Evolutionary conservation across 306 rosid species (phyloP), one percentile per base, ranked within the genome.

Genomic region (Ormosia emarginata): DNA sequence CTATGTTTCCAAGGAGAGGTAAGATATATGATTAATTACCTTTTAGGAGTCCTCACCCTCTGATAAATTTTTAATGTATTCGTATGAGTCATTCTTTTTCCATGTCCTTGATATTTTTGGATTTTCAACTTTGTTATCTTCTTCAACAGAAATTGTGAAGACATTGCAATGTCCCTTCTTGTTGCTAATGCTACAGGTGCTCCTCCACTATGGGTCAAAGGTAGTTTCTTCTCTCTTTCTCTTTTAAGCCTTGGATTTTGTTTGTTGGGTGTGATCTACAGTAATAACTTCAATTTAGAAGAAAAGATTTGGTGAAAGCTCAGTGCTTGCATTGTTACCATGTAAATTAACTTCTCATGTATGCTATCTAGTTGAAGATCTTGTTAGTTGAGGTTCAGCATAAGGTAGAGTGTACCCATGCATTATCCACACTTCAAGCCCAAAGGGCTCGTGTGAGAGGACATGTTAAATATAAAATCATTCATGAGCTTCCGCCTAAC

Each of bases 201-300:
- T 85, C 88, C 94, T 74, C 91, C 90, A 18, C 66, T 89, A 76
- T 91, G 92, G 92, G 90, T 91, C 50, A 78, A 87, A 87, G 91
- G 94, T 89, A 84, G 29, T 24, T 67, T 13, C 33, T 53, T 34
- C 85, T 14, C 63, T 65, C 14, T 49, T 59, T 44, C 57, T 56
- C 56, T 50, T 55, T 63, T 32, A 30, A 55, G 30, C 5, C 14
- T 69, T 47, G 73, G 57, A 61, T 11, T 33, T 57, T 61, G 34
- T 75, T 47, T 29, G 17, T 3, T 50, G 37, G 4, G 63, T n/a
- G 24, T 47, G 36, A 34, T 67, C 34, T 75, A 18, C 40, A 13
- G 3, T 56, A 29, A 37, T 46, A 67, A 57, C 68, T 77, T 52
- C 36, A 55, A 59, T 69, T 82, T 34, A 17, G 10, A 74, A 63